A percentile compares a stretch with the other conserved stretches of the same genome.
Conservation (phyloP, 345 rosid genomes). For the Carallia pectinifolia region DNA sequence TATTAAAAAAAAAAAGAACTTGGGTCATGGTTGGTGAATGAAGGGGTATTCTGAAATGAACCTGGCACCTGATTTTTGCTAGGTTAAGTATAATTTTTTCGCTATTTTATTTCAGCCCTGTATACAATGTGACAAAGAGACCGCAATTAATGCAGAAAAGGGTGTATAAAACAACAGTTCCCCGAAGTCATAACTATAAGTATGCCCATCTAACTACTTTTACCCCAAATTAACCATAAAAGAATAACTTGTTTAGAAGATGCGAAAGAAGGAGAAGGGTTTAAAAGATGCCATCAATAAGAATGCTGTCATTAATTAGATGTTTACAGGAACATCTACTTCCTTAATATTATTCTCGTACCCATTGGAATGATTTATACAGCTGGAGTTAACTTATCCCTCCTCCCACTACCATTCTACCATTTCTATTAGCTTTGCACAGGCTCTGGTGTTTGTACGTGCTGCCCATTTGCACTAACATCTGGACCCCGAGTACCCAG, state of each 20-base stretch:
- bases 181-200: too few relatives aligned
- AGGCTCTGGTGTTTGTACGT: conserved; percentile 47
- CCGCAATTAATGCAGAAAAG: too few relatives aligned
- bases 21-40: too few relatives aligned
- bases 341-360: conserved; percentile 18
- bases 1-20: too few relatives aligned
- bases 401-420: conserved; percentile 4
- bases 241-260: neutral
- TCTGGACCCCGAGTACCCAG: conserved; percentile 15
- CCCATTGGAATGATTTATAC: conserved; percentile 24
- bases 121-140: too few relatives aligned
- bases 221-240: neutral
- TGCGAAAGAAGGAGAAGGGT: neutral
- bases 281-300: neutral
- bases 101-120: too few relatives aligned
- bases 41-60: too few relatives aligned
- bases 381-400: neutral
- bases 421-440: conserved; percentile 50
- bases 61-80: too few relatives aligned
- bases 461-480: conserved; percentile 28
- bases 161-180: too few relatives aligned
- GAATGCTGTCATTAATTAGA: conserved; percentile 4
- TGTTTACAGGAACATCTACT: conserved; percentile 9
- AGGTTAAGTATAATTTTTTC: too few relatives aligned
- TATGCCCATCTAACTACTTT: too few relatives aligned